Conservation (phyloP, 2,329 filamentous ascomycete genomes). For the Diaporthe australafricana region DNA sequence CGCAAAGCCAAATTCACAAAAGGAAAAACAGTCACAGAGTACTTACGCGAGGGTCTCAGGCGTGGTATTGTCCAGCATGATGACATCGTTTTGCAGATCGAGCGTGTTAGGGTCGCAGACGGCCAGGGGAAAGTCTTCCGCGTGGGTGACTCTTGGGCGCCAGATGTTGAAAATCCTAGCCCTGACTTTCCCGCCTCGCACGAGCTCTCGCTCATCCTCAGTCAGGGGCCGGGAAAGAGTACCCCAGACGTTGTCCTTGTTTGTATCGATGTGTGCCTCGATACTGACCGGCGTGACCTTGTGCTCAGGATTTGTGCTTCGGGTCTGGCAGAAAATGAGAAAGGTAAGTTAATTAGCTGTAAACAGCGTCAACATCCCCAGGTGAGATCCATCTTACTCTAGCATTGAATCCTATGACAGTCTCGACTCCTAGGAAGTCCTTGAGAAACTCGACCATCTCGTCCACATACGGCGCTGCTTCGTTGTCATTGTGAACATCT, state of each 20-base stretch:
- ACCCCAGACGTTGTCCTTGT: slow-evolving; percentile 26
- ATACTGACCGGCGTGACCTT: slow-evolving; percentile 20
- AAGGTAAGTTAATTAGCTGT: background rate
- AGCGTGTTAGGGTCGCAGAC: slow-evolving; percentile 28
- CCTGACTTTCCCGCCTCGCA: slow-evolving; percentile 20
- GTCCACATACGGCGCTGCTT: slow-evolving; percentile 17
- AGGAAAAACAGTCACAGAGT: background rate
- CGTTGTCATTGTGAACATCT: slow-evolving; percentile 3
- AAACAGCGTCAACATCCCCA: background rate
- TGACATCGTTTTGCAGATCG: background rate
- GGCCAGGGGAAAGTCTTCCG: slow-evolving; percentile 24
- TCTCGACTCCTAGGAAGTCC: background rate
- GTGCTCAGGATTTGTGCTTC: slow-evolving; percentile 25
- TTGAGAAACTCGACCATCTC: slow-evolving; percentile 15
- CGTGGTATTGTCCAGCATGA: slow-evolving; percentile 21
- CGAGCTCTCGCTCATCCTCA: slow-evolving; percentile 15
- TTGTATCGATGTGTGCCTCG: slow-evolving; percentile 26
- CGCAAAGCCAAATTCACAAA: background rate
- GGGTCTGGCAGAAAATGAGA: background rate
- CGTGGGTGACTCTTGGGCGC: slow-evolving; percentile 21
- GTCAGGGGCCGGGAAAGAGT: slow-evolving; percentile 14
- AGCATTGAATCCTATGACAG: slow-evolving; percentile 25
- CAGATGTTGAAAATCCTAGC: slow-evolving; percentile 29
- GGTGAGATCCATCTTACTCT: slow-evolving; percentile 2
- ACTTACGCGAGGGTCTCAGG: slow-evolving; percentile 29